These are phyloP conservation scores for Teratosphaeria destructans DNA, from an alignment of 2,329 filamentous ascomycete genomes.

Conservation along the genomic window DNA sequence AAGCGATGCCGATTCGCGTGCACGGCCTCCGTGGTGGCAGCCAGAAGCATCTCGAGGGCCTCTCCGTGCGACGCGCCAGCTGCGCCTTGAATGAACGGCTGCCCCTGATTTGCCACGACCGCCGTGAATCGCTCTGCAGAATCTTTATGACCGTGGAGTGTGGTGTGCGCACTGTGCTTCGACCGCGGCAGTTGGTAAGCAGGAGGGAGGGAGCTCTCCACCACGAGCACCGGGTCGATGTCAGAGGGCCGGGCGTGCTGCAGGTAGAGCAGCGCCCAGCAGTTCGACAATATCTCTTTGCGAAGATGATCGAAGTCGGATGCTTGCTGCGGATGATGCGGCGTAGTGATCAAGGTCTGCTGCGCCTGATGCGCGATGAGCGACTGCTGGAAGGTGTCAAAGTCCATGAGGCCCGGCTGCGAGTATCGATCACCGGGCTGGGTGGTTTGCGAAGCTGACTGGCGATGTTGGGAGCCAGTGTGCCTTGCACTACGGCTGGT, in stretches of 20 bases:
- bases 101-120: neutral
- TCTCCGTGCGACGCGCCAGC: neutral
- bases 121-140: neutral
- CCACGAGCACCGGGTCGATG: neutral
- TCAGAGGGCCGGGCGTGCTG: neutral
- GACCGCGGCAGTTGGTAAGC: neutral
- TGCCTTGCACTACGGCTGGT: neutral
- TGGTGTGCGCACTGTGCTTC: neutral
- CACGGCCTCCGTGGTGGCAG: neutral
- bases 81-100: neutral
- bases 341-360: neutral
- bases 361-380: neutral
- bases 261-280: neutral
- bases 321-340: neutral
- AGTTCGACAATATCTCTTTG: neutral
- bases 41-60: neutral
- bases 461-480: neutral
- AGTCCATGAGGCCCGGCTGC: neutral
- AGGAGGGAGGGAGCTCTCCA: neutral
- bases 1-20: neutral
- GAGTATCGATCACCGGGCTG: neutral
- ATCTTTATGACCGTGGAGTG: neutral
- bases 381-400: neutral
- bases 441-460: neutral
- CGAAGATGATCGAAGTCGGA: neutral